Percentiles rank a stretch among this genome's conserved stretches.
Conservation (phyloP, 2,329 filamentous ascomycete genomes). For the Penicillium nordicum region DNA sequence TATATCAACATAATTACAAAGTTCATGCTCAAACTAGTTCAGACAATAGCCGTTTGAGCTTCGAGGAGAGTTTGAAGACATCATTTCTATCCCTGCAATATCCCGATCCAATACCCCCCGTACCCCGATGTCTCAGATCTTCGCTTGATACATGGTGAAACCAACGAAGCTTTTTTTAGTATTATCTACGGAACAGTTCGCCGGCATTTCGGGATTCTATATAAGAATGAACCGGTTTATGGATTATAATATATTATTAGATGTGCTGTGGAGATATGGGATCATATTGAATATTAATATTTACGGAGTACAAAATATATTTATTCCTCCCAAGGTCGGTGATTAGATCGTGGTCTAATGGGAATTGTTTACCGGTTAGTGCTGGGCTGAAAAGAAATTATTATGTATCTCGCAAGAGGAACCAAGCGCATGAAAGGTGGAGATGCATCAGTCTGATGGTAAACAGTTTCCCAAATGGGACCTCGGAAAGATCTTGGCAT, state of each 20-base stretch:
- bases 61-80: neutral
- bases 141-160: neutral
- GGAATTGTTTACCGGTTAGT: neutral
- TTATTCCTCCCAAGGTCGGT: no score
- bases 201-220: neutral
- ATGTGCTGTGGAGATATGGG: neutral
- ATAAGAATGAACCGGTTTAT: neutral
- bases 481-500: neutral
- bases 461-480: neutral
- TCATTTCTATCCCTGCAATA: neutral
- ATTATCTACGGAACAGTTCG: neutral
- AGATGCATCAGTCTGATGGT: neutral
- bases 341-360: neutral
- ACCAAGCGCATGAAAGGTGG: neutral
- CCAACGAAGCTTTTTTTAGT: neutral
- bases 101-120: neutral
- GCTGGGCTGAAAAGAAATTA: neutral
- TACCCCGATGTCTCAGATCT: conserved; percentile 4
- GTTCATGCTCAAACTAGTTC: neutral
- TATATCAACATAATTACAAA: neutral
- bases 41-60: neutral
- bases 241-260: neutral
- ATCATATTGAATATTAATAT: neutral
- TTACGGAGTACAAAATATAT: no score
- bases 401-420: neutral